Evolutionary conservation across 495 filamentous ascomycete genomes (phyloP).

Genomic region (Glarea lozoyensis): DNA sequence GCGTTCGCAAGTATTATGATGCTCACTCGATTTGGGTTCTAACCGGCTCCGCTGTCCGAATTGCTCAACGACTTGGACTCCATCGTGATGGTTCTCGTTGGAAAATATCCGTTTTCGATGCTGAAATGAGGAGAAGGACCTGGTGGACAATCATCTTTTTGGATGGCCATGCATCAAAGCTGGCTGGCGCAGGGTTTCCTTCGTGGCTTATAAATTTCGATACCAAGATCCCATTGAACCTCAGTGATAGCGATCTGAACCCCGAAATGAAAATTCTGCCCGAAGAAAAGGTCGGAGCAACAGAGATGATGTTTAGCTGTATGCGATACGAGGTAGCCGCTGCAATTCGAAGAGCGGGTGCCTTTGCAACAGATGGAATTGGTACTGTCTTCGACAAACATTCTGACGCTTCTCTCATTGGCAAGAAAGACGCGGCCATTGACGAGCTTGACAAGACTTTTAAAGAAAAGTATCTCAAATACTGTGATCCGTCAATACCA

Average conservation of each 20-base stretch:
- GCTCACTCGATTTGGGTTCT: slow-evolving; percentile 37
- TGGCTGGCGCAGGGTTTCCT: slow-evolving; percentile 55
- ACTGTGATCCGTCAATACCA: slow-evolving; percentile 52
- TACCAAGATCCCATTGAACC: slow-evolving; percentile 33
- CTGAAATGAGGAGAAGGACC: slow-evolving; percentile 49
- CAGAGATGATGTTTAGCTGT: slow-evolving; percentile 52
- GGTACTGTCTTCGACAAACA: slow-evolving; percentile 27
- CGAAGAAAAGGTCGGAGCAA: slow-evolving; percentile 36
- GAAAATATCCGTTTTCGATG: slow-evolving; percentile 47
- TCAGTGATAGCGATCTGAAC: slow-evolving; percentile 35
- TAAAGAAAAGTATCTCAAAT: slow-evolving; percentile 38
- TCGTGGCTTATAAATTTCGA: slow-evolving; percentile 27
- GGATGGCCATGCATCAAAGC: slow-evolving; percentile 44
- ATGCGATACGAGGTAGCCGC: slow-evolving; percentile 41
- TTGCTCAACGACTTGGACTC: slow-evolving; percentile 34
- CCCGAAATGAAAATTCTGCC: slow-evolving; percentile 32
- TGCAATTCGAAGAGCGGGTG: slow-evolving; percentile 31
- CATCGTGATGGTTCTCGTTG: slow-evolving; percentile 44
- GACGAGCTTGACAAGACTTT: slow-evolving; percentile 34
- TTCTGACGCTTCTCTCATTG: too few relatives aligned
- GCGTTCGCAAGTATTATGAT: slow-evolving; percentile 38
- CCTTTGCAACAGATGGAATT: slow-evolving; percentile 17
- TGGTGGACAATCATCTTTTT: slow-evolving; percentile 54
- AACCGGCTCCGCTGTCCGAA: slow-evolving; percentile 31
- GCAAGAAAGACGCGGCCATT: slow-evolving; percentile 40